These are phyloP conservation scores for Agrostemma githago DNA, from an alignment of 148 eudicot species.

Conservation along the genomic window DNA sequence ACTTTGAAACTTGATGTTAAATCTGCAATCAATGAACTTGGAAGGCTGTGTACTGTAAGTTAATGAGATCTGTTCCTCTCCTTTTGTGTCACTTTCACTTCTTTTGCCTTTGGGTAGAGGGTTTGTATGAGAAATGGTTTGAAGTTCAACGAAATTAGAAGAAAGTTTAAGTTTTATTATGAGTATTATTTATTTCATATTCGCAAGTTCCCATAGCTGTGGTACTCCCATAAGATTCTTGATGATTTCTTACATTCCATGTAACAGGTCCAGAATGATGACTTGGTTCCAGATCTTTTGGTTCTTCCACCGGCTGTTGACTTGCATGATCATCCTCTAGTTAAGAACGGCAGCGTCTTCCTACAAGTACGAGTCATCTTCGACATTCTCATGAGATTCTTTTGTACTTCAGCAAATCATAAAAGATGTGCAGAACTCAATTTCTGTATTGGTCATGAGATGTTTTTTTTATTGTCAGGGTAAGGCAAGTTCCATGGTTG, in stretches of 20 bases:
- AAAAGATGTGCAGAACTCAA: background rate
- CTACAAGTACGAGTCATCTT: conserved; percentile 57
- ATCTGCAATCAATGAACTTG: conserved; percentile 52
- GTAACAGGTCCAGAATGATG: conserved; percentile 71
- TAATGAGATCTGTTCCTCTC: background rate
- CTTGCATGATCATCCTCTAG: conserved; percentile 81
- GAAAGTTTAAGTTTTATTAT: background rate
- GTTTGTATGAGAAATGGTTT: background rate
- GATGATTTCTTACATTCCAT: conserved; percentile 17
- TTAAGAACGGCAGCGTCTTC: conserved; percentile 69
- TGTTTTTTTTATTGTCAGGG: conserved; percentile 43
- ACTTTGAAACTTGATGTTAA: conserved; percentile 69
- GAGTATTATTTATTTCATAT: too few relatives aligned
- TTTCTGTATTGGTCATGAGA: background rate
- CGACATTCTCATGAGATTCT: background rate
- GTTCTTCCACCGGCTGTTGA: conserved; percentile 75
- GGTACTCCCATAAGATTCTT: conserved; percentile 7
- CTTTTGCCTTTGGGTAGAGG: background rate
- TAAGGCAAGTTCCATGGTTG: conserved; percentile 95
- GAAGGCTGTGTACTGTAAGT: conserved; percentile 50
- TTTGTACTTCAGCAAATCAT: background rate
- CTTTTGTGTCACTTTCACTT: background rate
- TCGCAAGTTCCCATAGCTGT: background rate
- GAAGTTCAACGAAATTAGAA: background rate
- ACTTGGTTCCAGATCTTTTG: conserved; percentile 73